phyloP scores from a whole-genome alignment of 176 grass and related monocot genomes.

The Rhynchospora pubera region DNA sequence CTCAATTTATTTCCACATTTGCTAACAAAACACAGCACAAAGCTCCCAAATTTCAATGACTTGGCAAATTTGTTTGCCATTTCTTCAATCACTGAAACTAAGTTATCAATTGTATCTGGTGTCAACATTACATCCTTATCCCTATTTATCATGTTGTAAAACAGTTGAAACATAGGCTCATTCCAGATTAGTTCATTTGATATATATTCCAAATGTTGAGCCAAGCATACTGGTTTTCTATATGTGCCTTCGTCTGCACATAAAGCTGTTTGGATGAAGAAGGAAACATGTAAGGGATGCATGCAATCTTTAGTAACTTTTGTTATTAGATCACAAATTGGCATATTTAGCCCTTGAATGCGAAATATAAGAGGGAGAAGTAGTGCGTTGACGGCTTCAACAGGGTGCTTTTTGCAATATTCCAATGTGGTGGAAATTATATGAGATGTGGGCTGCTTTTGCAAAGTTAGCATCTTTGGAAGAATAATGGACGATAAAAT shows the following conservation, averaged over 20 bases:
- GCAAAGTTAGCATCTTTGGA: conserved; percentile 50
- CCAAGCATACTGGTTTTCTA: conserved; percentile 36
- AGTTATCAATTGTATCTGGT: conserved; percentile 31
- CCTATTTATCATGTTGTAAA: conserved; percentile 60
- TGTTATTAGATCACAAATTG: conserved; percentile 49
- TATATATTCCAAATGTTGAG: conserved; percentile 39
- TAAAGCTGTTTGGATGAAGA: conserved; percentile 68
- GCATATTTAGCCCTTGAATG: conserved; percentile 44
- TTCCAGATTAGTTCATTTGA: conserved; percentile 45
- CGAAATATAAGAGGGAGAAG: conserved; percentile 62
- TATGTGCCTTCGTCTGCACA: conserved; percentile 30
- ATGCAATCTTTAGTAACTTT: conserved; percentile 65
- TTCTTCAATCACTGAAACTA: conserved; percentile 50
- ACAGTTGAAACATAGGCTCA: conserved; percentile 59
- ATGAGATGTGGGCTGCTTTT: conserved; percentile 44
- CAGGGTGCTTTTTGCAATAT: conserved; percentile 63
- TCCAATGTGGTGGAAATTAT: conserved; percentile 44
- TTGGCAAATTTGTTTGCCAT: conserved; percentile 34
- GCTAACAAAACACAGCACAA: conserved; percentile 48
- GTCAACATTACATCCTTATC: conserved; percentile 51
- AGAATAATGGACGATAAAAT: conserved; percentile 61
- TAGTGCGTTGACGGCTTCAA: conserved; percentile 48
- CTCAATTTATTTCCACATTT: conserved; percentile 44
- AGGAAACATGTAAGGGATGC: conserved; percentile 60
- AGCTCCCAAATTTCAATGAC: conserved; percentile 76